Evolutionary conservation across 352 stramenopile genomes (phyloP).

Genomic region (Pythium dissotocum): DNA sequence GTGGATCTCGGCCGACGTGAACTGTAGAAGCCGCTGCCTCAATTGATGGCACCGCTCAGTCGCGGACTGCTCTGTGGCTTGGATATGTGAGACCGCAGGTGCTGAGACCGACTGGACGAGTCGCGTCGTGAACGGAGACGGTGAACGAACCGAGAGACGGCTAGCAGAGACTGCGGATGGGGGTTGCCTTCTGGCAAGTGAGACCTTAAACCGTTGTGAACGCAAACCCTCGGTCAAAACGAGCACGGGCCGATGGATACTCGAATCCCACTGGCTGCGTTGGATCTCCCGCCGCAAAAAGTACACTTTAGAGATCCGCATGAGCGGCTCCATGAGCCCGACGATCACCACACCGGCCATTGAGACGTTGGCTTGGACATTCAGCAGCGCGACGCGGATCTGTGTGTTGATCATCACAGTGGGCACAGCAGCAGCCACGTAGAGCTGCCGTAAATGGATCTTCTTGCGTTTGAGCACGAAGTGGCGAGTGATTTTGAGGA

Average conservation of each 20-base stretch:
- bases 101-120: neutral
- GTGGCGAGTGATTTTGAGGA: slow-evolving; percentile 3
- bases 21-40: slow-evolving; percentile 3
- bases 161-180: neutral
- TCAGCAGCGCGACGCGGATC: slow-evolving; percentile 5
- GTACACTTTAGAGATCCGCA: slow-evolving; percentile 6
- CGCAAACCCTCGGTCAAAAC: neutral
- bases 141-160: neutral
- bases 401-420: slow-evolving; percentile 18
- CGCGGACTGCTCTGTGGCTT: neutral
- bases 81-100: neutral
- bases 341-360: neutral
- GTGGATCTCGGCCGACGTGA: slow-evolving; percentile 21
- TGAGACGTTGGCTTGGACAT: neutral
- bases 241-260: neutral
- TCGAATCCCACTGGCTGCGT: neutral
- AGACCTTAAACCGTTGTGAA: neutral
- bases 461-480: slow-evolving; percentile 5
- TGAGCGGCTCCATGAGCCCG: slow-evolving; percentile 3
- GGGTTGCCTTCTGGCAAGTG: neutral
- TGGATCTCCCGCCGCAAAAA: neutral
- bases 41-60: neutral
- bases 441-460: slow-evolving; percentile 1
- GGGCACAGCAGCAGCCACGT: neutral
- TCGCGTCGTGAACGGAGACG: neutral